Evolutionary conservation across 1,139 yeast species (phyloP), one percentile per base, ranked within the genome.

Genomic region (Eremothecium cymbalariae): DNA sequence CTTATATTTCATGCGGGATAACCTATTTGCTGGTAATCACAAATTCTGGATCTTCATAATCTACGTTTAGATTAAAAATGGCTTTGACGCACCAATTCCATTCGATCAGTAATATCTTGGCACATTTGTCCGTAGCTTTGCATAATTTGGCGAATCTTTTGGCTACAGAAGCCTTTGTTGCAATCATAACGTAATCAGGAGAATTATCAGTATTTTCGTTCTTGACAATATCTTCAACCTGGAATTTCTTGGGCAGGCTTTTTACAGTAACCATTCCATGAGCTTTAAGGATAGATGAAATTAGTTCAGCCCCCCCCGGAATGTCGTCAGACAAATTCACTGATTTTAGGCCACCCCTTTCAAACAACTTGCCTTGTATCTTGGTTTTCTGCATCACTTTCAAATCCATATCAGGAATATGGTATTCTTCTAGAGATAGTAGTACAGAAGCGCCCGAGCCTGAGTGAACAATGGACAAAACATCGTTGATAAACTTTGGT

Each of bases 241-340:
- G 42, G 15, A 38, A 39, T 37, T 45, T 44, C 19, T 34, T 41
- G 3, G 43, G 64, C 43, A 72, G 55, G 23, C 65, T 55, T 13
- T 61, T 60, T 3, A 63, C 61, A 31, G 60, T 59, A n/a, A 67
- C 53, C 4, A 55, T 61, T 16, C 94, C 94, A 54, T 85, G 94
- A 2, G 77, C 71, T 28, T 60, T 61, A 13, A 85, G 62, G 15
- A 86, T 78, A 26, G 74, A 65, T 2, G 77, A 64, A 4, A 84
- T 70, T 1, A 76, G 69, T 0, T 70, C 70, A 3, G 65, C 58
- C 0, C 93, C 86, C 18, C 93, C 94, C n/a, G 75, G 72, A 21
- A 81, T 63, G 33, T 73, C 74, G 1, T 71, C 53, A 1, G 84
- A 70, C 2, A 85, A 58, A 47, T 79, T 78, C 40, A 86, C 45